phyloP scores from a whole-genome alignment of 2,329 filamentous ascomycete genomes.

The Lachnellula cervina region DNA sequence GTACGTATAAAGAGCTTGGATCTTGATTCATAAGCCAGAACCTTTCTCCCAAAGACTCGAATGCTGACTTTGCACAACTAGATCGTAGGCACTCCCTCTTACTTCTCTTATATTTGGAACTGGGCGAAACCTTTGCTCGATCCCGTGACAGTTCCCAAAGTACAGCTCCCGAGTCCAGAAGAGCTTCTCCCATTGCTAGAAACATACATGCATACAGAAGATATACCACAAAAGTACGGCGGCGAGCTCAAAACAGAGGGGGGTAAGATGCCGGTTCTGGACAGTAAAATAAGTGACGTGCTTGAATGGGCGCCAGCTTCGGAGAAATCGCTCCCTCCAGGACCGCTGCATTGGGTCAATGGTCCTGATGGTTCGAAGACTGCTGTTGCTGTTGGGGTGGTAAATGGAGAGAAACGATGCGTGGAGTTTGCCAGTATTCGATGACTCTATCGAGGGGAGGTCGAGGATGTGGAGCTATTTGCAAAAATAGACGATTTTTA shows the following conservation, averaged over 20 bases:
- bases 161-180: background rate
- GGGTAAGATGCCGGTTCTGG: background rate
- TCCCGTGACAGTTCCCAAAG: background rate
- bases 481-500: background rate
- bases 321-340: background rate
- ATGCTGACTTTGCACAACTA: background rate
- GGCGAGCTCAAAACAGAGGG: background rate
- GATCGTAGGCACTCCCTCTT: background rate
- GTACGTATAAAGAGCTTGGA: background rate
- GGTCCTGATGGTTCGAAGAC: background rate
- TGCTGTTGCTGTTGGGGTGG: background rate
- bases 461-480: background rate
- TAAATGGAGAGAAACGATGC: background rate
- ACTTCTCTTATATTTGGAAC: background rate
- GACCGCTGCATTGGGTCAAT: background rate
- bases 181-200: background rate
- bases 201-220: background rate
- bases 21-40: background rate
- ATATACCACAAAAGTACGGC: background rate
- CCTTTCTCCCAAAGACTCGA: background rate
- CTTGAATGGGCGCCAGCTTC: background rate
- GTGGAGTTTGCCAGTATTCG: background rate
- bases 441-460: background rate
- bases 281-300: background rate
- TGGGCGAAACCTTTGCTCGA: background rate